Percentiles rank a stretch among this genome's conserved stretches.
phyloP scores from a whole-genome alignment of 345 rosid species.

The Microcos paniculata region DNA sequence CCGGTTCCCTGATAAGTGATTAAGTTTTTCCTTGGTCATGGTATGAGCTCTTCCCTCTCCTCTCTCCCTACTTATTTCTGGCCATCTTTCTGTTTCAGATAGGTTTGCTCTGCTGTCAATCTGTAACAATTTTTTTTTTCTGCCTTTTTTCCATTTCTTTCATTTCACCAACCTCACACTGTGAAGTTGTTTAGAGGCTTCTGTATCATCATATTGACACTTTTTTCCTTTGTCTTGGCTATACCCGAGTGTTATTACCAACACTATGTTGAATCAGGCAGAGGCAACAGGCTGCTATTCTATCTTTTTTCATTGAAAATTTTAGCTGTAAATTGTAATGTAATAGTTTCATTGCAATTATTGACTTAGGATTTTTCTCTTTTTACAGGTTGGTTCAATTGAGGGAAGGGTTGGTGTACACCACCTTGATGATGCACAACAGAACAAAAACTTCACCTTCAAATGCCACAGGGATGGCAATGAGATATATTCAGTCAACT shows the following conservation, averaged over 20 bases:
- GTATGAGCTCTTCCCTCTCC: background rate
- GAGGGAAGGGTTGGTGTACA: conserved; percentile 98
- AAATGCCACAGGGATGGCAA: conserved; percentile 93
- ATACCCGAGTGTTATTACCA: background rate
- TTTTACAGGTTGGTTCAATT: conserved; percentile 85
- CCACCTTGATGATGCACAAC: conserved; percentile 90
- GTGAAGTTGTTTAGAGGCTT: background rate
- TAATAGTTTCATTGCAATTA: background rate
- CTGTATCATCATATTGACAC: background rate
- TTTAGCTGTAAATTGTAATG: background rate
- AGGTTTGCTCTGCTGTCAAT: background rate
- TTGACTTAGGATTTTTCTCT: background rate
- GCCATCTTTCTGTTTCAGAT: background rate
- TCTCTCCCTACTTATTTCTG: background rate
- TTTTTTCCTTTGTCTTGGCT: background rate
- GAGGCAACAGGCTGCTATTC: background rate
- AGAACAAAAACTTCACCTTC: conserved; percentile 85
- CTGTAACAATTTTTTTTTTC: background rate
- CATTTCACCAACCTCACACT: background rate
- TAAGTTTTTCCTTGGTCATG: background rate
- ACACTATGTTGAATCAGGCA: background rate
- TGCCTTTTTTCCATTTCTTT: background rate
- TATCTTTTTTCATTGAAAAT: background rate
- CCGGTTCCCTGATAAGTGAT: too few relatives aligned
- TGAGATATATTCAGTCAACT: conserved; percentile 93